Base-by-base conservation (phyloP, 306 rosid genomes). In the Clitoria ternatea region DNA sequence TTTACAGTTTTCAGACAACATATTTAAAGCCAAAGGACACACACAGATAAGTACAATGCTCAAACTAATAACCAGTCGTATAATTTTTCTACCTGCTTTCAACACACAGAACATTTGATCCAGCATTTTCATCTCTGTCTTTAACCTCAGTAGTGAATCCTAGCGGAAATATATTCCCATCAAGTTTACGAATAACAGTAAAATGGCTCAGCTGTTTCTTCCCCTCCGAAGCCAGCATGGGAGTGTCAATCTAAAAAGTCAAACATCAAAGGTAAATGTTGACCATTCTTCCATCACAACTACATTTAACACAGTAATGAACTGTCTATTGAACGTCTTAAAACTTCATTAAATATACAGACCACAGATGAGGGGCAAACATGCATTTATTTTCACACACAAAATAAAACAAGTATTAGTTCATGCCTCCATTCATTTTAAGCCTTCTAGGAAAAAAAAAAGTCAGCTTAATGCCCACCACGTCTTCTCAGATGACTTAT, bases 141-240 rank as follows among this genome's bases (percentile, higher is more conserved):
- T 83, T 50, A 45, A 88, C 96, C 80, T 85, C 95, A 80, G 81
- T 89, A 43, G 66, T 71, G 72, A 90, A 89, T 61, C 99, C 95
- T 86, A 89, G 61, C 6, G 99, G 99, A 80, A 89, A 91, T 81
- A 89, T 86, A 76, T 79, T 79, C 55, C 97, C 97, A 66, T 91
- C 96, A 78, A 89, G 92, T 81, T 89, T 91, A 68, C 96, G 96
- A 74, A 94, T 80, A 66, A 94, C 92, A 52, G 99, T 91, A 84
- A 94, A 91, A 87, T 87, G 97, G 66, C 83, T 87, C 70, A 91
- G 88, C 90, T 86, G 90, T 73, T 81, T 84, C 76, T 72, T 87
- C 96, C 99, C 91, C 81, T 94, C 97, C 42, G 97, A 85, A 66
- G 96, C 86, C 87, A 87, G 72, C 96, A 91, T 90, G 15, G 99